Conservation (phyloP, 306 rosid species). For the Betula pendula region DNA sequence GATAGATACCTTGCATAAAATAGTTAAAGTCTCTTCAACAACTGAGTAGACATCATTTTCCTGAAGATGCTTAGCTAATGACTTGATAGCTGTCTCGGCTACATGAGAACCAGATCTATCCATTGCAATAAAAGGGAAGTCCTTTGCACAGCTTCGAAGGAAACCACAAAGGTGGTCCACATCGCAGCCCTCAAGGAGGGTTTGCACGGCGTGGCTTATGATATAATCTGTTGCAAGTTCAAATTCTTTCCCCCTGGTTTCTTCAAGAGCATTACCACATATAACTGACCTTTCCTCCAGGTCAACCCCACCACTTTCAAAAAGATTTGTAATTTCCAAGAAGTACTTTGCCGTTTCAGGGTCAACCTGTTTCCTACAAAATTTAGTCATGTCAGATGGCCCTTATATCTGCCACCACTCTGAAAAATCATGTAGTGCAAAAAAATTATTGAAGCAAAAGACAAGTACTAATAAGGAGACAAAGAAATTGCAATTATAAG, state of each 20-base stretch:
- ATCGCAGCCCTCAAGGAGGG: conserved; percentile 71
- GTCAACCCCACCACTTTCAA: conserved; percentile 59
- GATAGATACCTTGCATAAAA: conserved; percentile 61
- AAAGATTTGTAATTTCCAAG: conserved; percentile 69
- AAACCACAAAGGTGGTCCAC: conserved; percentile 60
- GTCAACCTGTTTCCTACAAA: conserved; percentile 78
- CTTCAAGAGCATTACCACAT: conserved; percentile 81
- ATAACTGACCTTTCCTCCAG: conserved; percentile 70
- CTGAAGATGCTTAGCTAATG: conserved; percentile 64
- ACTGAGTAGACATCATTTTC: conserved; percentile 39
- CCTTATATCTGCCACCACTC: neutral
- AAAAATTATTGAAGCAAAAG: neutral
- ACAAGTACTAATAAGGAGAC: neutral
- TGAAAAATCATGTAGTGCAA: neutral
- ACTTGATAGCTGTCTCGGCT: conserved; percentile 71
- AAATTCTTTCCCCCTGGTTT: conserved; percentile 77
- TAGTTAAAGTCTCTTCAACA: conserved; percentile 62
- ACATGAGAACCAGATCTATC: conserved; percentile 94
- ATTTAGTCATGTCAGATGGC: conserved; percentile 15
- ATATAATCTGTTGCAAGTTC: conserved; percentile 89
- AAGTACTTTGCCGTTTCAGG: conserved; percentile 74
- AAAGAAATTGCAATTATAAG: neutral
- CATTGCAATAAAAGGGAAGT: conserved; percentile 73
- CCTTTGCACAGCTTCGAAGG: conserved; percentile 51
- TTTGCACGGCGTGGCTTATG: conserved; percentile 80